These are phyloP conservation scores for Pichia terricola DNA, from an alignment of 1,139 yeast species.

Conservation along the genomic window DNA sequence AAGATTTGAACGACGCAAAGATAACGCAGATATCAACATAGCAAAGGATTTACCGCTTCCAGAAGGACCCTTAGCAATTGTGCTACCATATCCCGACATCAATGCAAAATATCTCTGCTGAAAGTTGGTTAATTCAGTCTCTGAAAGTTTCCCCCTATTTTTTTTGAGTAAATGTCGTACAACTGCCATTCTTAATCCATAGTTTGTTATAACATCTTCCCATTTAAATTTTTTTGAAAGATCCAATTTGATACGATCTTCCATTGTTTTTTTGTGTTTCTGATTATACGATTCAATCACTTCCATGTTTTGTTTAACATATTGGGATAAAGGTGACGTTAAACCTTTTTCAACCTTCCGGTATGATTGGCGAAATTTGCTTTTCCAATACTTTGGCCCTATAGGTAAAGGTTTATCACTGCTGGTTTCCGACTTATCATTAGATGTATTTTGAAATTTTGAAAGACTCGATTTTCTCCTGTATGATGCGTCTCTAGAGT, in stretches of 20 bases:
- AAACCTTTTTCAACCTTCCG: conserved; percentile 14
- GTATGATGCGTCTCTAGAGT: background rate
- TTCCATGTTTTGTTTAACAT: conserved; percentile 15
- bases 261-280: conserved; percentile 10
- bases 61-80: conserved; percentile 22
- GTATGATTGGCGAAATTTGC: conserved; percentile 13
- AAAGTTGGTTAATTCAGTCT: conserved; percentile 16
- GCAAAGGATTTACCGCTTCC: conserved; percentile 25
- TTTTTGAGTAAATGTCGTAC: conserved; percentile 9
- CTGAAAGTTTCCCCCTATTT: conserved; percentile 4
- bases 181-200: conserved; percentile 11
- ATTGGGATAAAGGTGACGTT: conserved; percentile 14
- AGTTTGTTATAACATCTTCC: conserved; percentile 12
- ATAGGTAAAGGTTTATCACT: conserved; percentile 1
- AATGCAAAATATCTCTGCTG: conserved; percentile 20
- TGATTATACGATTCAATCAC: conserved; percentile 20
- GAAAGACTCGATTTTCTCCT: conserved; percentile 1
- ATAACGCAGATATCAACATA: conserved; percentile 20
- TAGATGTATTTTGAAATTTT: background rate
- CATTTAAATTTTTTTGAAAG: conserved; percentile 11
- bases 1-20: conserved; percentile 13
- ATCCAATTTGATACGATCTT: conserved; percentile 18
- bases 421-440: too few species aligned
- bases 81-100: conserved; percentile 17
- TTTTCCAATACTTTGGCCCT: conserved; percentile 17